Base-by-base conservation (phyloP, 2,329 filamentous ascomycete species). In the Trichoderma guizhouense region DNA sequence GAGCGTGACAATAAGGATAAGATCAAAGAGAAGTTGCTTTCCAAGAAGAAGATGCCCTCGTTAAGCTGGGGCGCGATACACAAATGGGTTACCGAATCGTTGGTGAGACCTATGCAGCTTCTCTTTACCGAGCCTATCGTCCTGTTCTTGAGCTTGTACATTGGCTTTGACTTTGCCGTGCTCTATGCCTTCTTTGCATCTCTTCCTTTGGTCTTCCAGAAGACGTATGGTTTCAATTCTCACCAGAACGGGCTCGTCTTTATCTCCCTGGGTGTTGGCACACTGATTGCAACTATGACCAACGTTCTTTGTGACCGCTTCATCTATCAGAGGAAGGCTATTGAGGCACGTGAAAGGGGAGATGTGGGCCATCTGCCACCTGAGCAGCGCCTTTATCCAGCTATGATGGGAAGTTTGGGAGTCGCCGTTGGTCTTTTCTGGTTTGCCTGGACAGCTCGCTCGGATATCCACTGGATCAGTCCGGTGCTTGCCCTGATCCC, bases 171-270 rank as follows among this genome's bases (percentile, higher is more conserved):
- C 36, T 81, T 86, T 34, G 55, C 87, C 12, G 79, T 87, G 68
- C 79, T 91, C 58, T 78, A 88, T 3, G 86, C 90, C 75, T 85
- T 82, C 74, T 82, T 91, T 6, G 89, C 89, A 4, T 74, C 72
- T 15, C 60, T 73, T 1, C 74, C 76, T 0, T 72, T 74, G 7
- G 72, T 74, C 2, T 75, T 77, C 1, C 61, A 64, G 9, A 58
- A 68, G 12, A 63, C 71, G 1, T 77, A 77, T 36, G 39, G 60
- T 3, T 77, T 76, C 7, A 55, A 65, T 47, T 11, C 71, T 0
- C 61, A 61, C 1, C 47, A 76, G 24, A 69, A 74, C 0, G 74
- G 75, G 0, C 21, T 76, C 3, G 74, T 73, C 12, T 76, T 76
- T 24, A 43, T 76, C 4, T 58, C 72, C 7, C 55, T 77, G 5